Evolutionary conservation across 208 protist genomes (phyloP).

Genomic region (Vickermania ingenoplastis): DNA sequence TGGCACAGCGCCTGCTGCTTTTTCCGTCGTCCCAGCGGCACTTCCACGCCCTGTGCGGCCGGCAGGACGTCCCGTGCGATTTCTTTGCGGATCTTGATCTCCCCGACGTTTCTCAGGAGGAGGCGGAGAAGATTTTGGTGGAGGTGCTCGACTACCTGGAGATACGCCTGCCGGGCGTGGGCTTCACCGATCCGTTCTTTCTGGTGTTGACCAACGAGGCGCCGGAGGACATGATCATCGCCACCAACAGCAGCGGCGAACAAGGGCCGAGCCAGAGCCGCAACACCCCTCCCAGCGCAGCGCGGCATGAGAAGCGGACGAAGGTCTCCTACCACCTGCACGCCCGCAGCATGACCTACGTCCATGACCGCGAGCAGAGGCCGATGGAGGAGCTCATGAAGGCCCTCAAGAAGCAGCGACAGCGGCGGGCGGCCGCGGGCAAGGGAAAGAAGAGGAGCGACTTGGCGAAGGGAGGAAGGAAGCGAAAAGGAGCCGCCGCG

Average conservation of each 20-base stretch:
- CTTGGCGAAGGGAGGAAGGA: not conserved
- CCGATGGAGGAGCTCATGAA: conserved; percentile 2
- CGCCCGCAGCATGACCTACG: conserved; percentile 48
- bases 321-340: conserved; percentile 79
- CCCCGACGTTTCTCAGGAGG: conserved; percentile 19
- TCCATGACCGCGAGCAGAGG: conserved; percentile 3
- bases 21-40: conserved; percentile 53
- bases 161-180: conserved; percentile 59
- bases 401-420: conserved; percentile 2
- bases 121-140: conserved; percentile 39
- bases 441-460: not conserved
- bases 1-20: conserved; percentile 62
- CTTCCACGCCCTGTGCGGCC: conserved; percentile 64
- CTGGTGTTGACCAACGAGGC: conserved; percentile 64
- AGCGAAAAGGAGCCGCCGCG: no score
- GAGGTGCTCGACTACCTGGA: conserved; percentile 74
- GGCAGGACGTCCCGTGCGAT: conserved; percentile 73
- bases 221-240: conserved; percentile 7
- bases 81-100: conserved; percentile 78
- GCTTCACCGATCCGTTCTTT: conserved; percentile 68
- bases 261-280: not conserved
- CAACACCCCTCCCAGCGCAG: not conserved
- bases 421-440: not conserved
- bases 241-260: not conserved
- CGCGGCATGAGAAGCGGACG: conserved; percentile 2